These are phyloP conservation scores for Bonnemaisonia californica DNA, from an alignment of 31 red algal genomes.

Conservation along the genomic window DNA sequence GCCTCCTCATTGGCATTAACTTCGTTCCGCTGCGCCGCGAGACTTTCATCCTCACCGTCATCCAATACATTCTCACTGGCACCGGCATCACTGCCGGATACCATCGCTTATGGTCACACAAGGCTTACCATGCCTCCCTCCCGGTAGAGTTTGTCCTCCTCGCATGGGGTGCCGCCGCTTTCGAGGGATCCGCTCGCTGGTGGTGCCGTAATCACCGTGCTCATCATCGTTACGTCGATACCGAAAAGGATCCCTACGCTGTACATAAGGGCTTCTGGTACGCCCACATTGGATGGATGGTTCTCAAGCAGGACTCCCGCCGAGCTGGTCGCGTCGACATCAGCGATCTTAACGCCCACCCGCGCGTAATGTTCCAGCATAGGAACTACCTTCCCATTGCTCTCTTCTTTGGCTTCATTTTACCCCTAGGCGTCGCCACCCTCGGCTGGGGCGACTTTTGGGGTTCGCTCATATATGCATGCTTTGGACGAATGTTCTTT, in stretches of 20 bases:
- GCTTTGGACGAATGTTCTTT: conserved; percentile 96
- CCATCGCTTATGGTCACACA: conserved; percentile 92
- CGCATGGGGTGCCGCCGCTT: conserved; percentile 91
- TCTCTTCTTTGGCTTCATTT: conserved; percentile 84
- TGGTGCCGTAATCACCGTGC: conserved; percentile 96
- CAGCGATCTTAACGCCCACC: conserved; percentile 85
- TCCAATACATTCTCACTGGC: conserved; percentile 94
- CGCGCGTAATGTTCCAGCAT: conserved; percentile 93
- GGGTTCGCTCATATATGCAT: conserved; percentile 91
- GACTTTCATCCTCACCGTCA: conserved; percentile 77
- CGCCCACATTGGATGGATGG: conserved; percentile 99
- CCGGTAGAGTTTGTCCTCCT: conserved; percentile 85
- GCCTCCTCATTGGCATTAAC: conserved; percentile 59
- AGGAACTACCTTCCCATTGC: conserved; percentile 91
- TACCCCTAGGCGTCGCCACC: conserved; percentile 76
- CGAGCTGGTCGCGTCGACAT: conserved; percentile 94
- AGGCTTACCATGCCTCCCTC: conserved; percentile 75
- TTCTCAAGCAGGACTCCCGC: conserved; percentile 91
- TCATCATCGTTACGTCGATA: conserved; percentile 97
- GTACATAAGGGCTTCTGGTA: conserved; percentile 99
- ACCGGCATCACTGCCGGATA: conserved; percentile 97
- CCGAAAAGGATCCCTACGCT: conserved; percentile 92
- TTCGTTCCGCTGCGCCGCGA: conserved; percentile 84
- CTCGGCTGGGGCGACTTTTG: conserved; percentile 87
- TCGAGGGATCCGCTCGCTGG: conserved; percentile 91